phyloP scores from a whole-genome alignment of 441 rosid species.

The Euphorbia celastroides region DNA sequence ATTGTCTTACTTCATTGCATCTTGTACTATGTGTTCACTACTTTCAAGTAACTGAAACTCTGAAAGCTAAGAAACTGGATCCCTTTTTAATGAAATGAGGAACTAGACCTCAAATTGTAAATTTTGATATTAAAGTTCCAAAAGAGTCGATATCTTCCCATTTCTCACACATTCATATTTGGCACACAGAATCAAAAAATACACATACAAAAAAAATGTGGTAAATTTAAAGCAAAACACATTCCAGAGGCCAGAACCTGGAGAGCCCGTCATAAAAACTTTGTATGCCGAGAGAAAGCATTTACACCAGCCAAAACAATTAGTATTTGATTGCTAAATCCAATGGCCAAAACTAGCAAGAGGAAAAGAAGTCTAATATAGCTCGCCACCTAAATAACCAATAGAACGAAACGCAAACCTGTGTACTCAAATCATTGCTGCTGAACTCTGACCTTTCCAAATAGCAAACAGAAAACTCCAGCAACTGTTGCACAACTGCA shows the following conservation, averaged over 20 bases:
- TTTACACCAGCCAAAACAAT: neutral
- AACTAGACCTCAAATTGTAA: neutral
- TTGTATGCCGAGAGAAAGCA: neutral
- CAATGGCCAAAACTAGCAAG: neutral
- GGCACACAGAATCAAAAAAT: neutral
- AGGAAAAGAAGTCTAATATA: neutral
- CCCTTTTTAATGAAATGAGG: neutral
- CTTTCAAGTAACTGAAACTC: conserved; percentile 1
- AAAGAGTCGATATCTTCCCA: neutral
- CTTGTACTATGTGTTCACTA: neutral
- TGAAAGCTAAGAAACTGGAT: neutral
- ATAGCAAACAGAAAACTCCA: conserved; percentile 82
- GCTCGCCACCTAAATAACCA: neutral
- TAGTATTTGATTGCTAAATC: neutral
- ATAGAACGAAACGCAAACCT: conserved; percentile 48
- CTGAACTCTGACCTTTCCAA: conserved; percentile 64
- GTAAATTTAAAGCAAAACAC: neutral
- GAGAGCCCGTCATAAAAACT: too few species aligned
- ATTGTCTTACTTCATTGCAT: neutral
- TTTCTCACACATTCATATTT: neutral
- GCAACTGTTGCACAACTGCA: conserved; percentile 61
- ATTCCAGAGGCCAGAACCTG: neutral
- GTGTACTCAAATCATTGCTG: conserved; percentile 48
- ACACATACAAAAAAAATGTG: neutral
- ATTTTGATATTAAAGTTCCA: neutral